phyloP scores from a whole-genome alignment of 2,329 filamentous ascomycete species.

The Fusarium sp. region DNA sequence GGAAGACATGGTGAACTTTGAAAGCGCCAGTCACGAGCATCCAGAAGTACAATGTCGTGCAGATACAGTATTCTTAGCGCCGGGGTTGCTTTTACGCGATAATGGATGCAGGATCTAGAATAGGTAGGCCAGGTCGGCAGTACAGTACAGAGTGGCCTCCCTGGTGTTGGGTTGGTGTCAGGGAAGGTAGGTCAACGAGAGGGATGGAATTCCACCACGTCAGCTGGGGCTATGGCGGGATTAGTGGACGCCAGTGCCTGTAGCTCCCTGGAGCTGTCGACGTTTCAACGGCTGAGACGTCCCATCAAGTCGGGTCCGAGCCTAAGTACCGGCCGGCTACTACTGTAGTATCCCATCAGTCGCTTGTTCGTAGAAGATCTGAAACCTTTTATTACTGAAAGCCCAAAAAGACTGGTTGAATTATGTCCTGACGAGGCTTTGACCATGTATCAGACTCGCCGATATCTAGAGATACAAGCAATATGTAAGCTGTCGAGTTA shows the following conservation, averaged over 20 bases:
- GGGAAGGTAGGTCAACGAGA: conserved; percentile 1
- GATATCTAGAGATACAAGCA: neutral
- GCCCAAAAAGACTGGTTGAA: neutral
- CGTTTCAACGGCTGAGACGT: conserved; percentile 34
- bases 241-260: conserved; percentile 43
- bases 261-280: conserved; percentile 30
- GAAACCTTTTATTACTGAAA: neutral
- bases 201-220: conserved; percentile 42
- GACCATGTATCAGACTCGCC: neutral
- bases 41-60: conserved; percentile 36
- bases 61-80: conserved; percentile 28
- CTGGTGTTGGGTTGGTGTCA: conserved; percentile 34
- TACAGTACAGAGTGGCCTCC: conserved; percentile 28
- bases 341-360: conserved; percentile 7
- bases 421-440: neutral
- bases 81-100: conserved; percentile 28
- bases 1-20: conserved; percentile 56
- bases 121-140: conserved; percentile 5
- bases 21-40: conserved; percentile 44
- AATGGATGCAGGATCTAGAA: conserved; percentile 28
- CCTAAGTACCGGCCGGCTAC: conserved; percentile 20
- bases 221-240: conserved; percentile 39
- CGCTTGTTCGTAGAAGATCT: neutral
- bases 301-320: conserved; percentile 22
- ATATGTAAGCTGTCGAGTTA: neutral